phyloP scores from a whole-genome alignment of 495 filamentous ascomycete genomes.

The Podospora conica region DNA sequence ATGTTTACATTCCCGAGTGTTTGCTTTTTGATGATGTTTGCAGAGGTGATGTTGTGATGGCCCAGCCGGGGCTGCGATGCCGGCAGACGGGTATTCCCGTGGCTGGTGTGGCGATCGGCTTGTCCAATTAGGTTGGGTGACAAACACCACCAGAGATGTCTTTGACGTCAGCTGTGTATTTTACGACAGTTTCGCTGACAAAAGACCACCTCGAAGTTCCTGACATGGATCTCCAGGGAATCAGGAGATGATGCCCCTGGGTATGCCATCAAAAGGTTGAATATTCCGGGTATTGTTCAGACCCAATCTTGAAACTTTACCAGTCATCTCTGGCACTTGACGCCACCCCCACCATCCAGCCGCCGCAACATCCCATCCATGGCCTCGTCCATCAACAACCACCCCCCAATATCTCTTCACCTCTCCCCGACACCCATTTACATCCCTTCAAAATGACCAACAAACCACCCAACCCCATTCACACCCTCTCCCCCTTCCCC shows the following conservation, averaged over 20 bases:
- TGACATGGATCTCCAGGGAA: not conserved
- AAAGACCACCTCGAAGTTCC: not conserved
- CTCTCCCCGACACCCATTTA: not conserved
- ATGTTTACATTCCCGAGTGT: not conserved
- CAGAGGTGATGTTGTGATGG: too few species aligned
- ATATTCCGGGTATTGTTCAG: too few species aligned
- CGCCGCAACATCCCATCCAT: not conserved
- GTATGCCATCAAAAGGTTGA: not conserved
- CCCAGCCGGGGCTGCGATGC: not conserved
- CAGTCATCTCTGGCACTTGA: too few species aligned
- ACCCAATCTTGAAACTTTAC: too few species aligned
- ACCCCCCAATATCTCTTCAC: not conserved
- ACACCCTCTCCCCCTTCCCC: constrained; percentile 13
- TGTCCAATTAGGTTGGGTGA: too few species aligned
- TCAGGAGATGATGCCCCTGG: not conserved
- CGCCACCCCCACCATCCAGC: too few species aligned
- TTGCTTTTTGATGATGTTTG: not conserved
- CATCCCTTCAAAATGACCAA: not conserved
- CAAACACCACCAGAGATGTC: too few species aligned
- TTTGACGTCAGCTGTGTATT: not conserved
- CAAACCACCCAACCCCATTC: not conserved
- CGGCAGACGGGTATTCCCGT: not conserved
- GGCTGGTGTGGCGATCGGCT: not conserved
- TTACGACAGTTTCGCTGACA: not conserved
- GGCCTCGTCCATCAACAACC: not conserved